These are phyloP conservation scores for Ophiostoma novo-ulmi DNA, from an alignment of 2,329 filamentous ascomycete species.

Conservation along the genomic window DNA sequence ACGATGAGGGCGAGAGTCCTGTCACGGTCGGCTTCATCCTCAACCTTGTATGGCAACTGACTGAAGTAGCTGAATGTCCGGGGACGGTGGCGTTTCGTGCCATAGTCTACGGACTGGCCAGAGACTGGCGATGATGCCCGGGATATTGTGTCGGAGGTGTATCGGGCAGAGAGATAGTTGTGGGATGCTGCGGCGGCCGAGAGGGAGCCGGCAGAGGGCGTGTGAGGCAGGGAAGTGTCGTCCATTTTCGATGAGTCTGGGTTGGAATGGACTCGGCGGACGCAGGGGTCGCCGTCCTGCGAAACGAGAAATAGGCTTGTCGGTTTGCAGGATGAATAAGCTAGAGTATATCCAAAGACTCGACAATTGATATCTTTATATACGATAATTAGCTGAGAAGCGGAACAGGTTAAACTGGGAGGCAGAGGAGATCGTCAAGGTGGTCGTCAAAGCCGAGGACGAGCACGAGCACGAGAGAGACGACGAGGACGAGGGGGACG, in stretches of 20 bases:
- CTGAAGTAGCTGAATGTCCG: constrained; percentile 91
- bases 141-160: constrained; percentile 64
- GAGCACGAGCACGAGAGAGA: neutral
- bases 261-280: neutral
- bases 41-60: constrained; percentile 82
- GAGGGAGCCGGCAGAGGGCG: constrained; percentile 34
- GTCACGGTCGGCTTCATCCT: constrained; percentile 72
- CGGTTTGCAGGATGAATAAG: neutral
- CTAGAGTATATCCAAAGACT: neutral
- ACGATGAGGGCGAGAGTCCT: constrained; percentile 79
- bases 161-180: constrained; percentile 38
- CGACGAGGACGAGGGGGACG: neutral
- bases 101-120: constrained; percentile 44
- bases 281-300: neutral
- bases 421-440: neutral
- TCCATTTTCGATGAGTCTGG: constrained; percentile 33
- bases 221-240: constrained; percentile 31
- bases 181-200: constrained; percentile 36
- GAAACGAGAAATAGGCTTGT: neutral
- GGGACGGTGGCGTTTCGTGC: constrained; percentile 67
- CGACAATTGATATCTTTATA: neutral
- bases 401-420: neutral
- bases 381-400: neutral
- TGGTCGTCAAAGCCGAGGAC: neutral
- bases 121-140: constrained; percentile 75